phyloP scores from a whole-genome alignment of 169 alveolate genomes.

The Eimeria zaria region DNA sequence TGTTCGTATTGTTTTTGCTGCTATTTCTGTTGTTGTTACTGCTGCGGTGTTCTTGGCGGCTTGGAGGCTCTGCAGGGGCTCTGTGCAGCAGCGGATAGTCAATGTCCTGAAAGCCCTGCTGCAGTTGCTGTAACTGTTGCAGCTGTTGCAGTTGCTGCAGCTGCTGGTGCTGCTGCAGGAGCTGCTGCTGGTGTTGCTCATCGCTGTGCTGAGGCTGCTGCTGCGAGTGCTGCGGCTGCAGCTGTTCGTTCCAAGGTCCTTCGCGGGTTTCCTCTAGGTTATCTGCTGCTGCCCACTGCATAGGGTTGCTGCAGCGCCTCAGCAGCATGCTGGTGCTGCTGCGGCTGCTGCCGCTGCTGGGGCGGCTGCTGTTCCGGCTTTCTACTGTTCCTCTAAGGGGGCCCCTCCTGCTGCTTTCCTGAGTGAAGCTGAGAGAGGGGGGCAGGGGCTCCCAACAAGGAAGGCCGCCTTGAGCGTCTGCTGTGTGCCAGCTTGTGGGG shows the following conservation, averaged over 20 bases:
- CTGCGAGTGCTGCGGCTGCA: constrained; percentile 14
- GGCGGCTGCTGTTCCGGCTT: neutral
- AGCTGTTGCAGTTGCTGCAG: neutral
- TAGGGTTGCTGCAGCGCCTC: constrained; percentile 12
- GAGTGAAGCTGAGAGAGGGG: neutral
- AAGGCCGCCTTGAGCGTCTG: neutral
- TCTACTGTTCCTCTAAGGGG: neutral
- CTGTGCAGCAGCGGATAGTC: constrained; percentile 14
- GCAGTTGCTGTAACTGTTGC: neutral
- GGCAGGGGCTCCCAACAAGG: neutral
- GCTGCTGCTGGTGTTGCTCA: constrained; percentile 10
- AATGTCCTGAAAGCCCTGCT: neutral
- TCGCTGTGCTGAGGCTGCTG: neutral
- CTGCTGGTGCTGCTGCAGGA: neutral
- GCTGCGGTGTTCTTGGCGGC: neutral
- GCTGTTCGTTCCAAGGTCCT: neutral
- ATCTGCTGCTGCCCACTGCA: neutral
- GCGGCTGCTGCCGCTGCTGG: constrained; percentile 31
- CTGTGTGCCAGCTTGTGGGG: neutral
- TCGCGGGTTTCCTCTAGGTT: neutral
- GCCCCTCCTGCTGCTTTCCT: neutral
- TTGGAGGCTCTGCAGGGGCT: neutral
- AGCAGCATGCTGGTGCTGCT: constrained; percentile 31
- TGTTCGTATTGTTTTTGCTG: too few species aligned
- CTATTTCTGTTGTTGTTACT: too few species aligned